phyloP scores from a whole-genome alignment of 768 basidiomycete species.

The Gymnopilus junonius region DNA sequence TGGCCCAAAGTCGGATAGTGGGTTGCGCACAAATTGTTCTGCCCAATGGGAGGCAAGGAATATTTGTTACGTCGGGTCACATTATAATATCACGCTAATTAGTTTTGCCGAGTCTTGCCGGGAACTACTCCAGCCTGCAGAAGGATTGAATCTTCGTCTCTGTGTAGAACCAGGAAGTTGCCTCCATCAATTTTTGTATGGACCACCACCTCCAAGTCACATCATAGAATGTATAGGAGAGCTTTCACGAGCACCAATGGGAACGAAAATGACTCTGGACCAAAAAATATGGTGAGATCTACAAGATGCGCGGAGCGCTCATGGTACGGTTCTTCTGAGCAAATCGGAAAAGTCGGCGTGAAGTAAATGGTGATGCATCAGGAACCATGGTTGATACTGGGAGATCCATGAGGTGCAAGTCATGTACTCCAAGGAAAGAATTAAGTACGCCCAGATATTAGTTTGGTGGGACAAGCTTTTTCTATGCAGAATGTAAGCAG shows the following conservation, averaged over 20 bases:
- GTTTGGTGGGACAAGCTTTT: conserved; percentile 1
- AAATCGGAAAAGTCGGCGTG: background rate
- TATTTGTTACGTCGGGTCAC: background rate
- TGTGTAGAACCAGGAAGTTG: no score
- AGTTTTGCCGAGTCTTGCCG: background rate
- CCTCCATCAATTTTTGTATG: background rate
- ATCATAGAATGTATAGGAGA: background rate
- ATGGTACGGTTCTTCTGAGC: background rate
- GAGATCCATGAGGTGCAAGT: conserved; percentile 3
- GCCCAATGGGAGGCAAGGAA: background rate
- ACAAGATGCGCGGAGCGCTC: conserved; percentile 7
- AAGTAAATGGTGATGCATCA: background rate
- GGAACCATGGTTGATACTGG: conserved; percentile 1
- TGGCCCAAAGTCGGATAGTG: background rate
- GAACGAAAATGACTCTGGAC: conserved; percentile 1
- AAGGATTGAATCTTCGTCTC: no score
- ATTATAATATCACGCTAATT: no score
- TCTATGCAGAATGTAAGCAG: conserved; percentile 1
- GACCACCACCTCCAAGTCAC: conserved; percentile 1
- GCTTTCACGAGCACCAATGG: conserved; percentile 4
- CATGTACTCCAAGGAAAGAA: conserved; percentile 11
- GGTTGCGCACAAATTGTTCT: conserved; percentile 1
- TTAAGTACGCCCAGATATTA: conserved; percentile 2
- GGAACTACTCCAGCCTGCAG: no score
- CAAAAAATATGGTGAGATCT: conserved; percentile 5